phyloP scores from a whole-genome alignment of 2,329 filamentous ascomycete species.

The Neofusicoccum laricinum region DNA sequence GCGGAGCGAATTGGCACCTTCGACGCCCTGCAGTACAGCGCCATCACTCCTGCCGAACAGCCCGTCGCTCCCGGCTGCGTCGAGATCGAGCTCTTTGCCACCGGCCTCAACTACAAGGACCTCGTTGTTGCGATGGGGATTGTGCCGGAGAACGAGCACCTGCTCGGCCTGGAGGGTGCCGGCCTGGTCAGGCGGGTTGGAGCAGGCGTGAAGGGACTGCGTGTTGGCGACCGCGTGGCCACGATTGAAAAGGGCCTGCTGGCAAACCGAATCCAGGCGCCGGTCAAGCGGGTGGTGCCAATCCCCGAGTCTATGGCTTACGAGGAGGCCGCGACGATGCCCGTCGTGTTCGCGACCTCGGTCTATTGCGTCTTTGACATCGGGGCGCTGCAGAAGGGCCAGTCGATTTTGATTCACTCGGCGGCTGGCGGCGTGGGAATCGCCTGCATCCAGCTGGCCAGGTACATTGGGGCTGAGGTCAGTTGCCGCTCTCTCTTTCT shows the following conservation, averaged over 20 bases:
- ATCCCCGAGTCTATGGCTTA: conserved; percentile 23
- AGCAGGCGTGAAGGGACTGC: not conserved
- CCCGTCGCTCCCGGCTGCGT: conserved; percentile 18
- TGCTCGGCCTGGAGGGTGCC: conserved; percentile 20
- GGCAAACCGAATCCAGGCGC: not conserved
- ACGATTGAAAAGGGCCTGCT: conserved; percentile 3
- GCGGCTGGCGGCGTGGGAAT: conserved; percentile 30
- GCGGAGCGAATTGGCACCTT: conserved; percentile 19
- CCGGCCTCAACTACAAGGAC: conserved; percentile 23
- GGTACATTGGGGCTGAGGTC: conserved; percentile 24
- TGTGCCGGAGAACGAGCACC: conserved; percentile 15
- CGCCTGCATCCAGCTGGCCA: conserved; percentile 24
- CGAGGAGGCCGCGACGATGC: conserved; percentile 24
- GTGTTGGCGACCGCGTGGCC: conserved; percentile 8
- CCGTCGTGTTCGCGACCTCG: conserved; percentile 20
- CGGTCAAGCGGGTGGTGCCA: not conserved
- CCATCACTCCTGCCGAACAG: not conserved
- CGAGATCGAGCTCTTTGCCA: conserved; percentile 20
- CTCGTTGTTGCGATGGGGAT: conserved; percentile 19
- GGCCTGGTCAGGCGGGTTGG: conserved; percentile 17
- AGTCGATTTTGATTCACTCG: conserved; percentile 30
- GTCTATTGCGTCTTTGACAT: conserved; percentile 21
- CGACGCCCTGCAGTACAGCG: conserved; percentile 17
- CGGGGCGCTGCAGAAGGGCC: conserved; percentile 12
- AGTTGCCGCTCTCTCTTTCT: not conserved